These are phyloP conservation scores for Melampsora americana DNA, from an alignment of 1,284 basidiomycete species.

Conservation along the genomic window DNA sequence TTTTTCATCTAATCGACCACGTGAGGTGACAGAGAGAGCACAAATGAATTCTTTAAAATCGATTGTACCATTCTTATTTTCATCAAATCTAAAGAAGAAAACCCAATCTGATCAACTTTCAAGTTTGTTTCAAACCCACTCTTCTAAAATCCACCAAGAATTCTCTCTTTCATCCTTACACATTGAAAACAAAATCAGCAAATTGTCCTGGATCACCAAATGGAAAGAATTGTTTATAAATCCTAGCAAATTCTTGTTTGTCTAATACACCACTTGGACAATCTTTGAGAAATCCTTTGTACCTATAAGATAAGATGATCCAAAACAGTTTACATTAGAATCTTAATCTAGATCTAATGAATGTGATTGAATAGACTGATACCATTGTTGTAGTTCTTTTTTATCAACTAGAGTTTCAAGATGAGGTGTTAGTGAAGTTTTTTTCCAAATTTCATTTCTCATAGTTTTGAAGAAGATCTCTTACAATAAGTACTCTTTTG, in stretches of 20 bases:
- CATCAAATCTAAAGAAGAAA: constrained; percentile 39
- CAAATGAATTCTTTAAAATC: constrained; percentile 82
- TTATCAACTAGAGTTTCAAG: constrained; percentile 79
- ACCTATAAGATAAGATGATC: constrained; percentile 64
- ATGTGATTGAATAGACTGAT: constrained; percentile 13
- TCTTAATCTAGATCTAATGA: too few relatives aligned
- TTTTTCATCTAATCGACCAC: constrained; percentile 94
- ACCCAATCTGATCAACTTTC: too few relatives aligned
- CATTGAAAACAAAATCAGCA: constrained; percentile 96
- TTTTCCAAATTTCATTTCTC: not conserved
- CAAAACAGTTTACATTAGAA: not conserved
- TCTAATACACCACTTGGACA: constrained; percentile 95
- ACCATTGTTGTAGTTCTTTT: constrained; percentile 99
- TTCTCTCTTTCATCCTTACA: constrained; percentile 44
- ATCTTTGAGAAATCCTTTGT: constrained; percentile 98
- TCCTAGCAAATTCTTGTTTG: constrained; percentile 91
- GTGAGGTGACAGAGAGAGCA: constrained; percentile 87
- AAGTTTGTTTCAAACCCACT: too few relatives aligned
- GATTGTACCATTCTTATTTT: constrained; percentile 51
- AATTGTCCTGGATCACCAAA: constrained; percentile 97
- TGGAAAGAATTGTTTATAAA: constrained; percentile 85
- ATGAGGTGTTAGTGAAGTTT: not conserved
- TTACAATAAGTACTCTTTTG: constrained; percentile 98
- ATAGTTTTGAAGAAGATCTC: constrained; percentile 52
- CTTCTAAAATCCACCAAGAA: too few relatives aligned